phyloP scores from a whole-genome alignment of 2,329 filamentous ascomycete species.

The Cytospora chrysosperma region DNA sequence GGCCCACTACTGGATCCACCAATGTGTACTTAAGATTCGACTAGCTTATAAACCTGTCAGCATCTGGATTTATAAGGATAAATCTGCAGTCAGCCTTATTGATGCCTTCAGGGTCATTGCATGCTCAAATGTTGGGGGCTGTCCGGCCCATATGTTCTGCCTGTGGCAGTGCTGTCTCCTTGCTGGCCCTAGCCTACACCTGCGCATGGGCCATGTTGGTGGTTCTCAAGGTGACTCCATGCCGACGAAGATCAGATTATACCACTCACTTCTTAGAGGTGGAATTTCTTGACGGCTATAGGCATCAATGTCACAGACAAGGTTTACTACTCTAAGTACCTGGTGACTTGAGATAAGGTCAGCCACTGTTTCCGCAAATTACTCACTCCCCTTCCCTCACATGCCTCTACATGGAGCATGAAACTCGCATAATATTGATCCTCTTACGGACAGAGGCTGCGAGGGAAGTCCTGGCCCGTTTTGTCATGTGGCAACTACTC shows the following conservation, averaged over 20 bases:
- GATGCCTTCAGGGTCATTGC: not conserved
- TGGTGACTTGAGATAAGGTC: not conserved
- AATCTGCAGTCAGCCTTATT: not conserved
- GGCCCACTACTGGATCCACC: too few species aligned
- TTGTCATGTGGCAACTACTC: not conserved
- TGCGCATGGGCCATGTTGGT: not conserved
- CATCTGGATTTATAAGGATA: not conserved
- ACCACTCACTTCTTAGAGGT: not conserved
- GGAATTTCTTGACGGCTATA: not conserved
- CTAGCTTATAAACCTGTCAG: not conserved
- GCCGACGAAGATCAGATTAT: not conserved
- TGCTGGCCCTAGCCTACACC: not conserved
- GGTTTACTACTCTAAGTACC: not conserved
- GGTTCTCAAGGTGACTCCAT: not conserved
- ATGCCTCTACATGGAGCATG: not conserved
- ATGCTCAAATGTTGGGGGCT: not conserved
- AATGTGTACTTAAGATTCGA: too few species aligned
- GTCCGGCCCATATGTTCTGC: not conserved
- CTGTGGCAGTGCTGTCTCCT: not conserved
- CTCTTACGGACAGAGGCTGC: not conserved
- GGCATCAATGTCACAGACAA: not conserved
- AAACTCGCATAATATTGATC: not conserved
- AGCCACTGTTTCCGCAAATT: not conserved
- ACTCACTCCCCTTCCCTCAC: not conserved
- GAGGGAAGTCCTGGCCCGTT: not conserved